Evolutionary conservation across 164 flowering plant genomes (phyloP), one percentile per base, ranked within the genome.

Genomic region (Nymphaea thermarum): DNA sequence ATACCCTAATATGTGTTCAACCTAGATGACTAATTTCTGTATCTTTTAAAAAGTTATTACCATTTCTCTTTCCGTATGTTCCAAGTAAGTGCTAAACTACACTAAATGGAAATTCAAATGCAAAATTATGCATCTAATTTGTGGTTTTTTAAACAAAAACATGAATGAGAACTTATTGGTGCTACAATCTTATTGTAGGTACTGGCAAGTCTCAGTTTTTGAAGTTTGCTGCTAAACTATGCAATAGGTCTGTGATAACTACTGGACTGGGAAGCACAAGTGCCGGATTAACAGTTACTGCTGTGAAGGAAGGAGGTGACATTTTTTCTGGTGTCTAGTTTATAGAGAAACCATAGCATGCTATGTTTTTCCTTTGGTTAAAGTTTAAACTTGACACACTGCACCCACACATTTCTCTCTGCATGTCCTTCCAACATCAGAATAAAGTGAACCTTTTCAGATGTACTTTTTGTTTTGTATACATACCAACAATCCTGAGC

Each of bases 271-370:
- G 98, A 68, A 91, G 97, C 78, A 94, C 99, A 6, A 91, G 98
- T 82, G 98, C 99, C 72, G 98, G 99, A 67, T 74, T 94, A 76
- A 94, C 99, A 66, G 98, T 94, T 42, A 91, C 99, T 71, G 99
- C 99, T 12, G 98, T 94, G 66, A 90, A 86, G 75, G 96, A 94
- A 84, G 96, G 93, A 76, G 99, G 99, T 88, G 77, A 61, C 25
- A n/a, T 61, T n/a, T 14, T 47, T 47, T 47, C n/a, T 47, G 55
- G 12, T 47, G 11, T 47, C 55, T 47, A 14, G 7, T 47, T 6
- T 47, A 47, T 3, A 14, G 55, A 47, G 55, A 7, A 14, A 47
- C 36, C 36, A 25, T 25, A 25, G 36, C 36, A 25, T 25, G 36
- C 36, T 25, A 25, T 25, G 36, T 25, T 25, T 25, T 25, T 25